phyloP scores from a whole-genome alignment of 2,329 filamentous ascomycete species.

The Fusarium sp. region DNA sequence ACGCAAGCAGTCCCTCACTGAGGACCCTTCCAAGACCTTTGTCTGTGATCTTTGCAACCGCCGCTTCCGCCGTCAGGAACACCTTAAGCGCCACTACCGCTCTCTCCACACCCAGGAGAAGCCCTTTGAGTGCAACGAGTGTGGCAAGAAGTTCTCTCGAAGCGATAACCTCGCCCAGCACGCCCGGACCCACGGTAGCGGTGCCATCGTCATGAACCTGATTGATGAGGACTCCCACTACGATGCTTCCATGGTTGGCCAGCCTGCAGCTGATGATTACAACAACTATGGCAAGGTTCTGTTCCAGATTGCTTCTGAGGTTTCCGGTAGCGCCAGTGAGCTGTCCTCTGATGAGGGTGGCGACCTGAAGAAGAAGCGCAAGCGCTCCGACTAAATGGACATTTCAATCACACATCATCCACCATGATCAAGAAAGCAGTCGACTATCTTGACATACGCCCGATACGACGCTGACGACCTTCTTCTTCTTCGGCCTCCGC shows the following conservation, averaged over 20 bases:
- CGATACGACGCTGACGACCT: constrained; percentile 55
- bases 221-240: constrained; percentile 76
- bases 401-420: constrained; percentile 27
- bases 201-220: constrained; percentile 91
- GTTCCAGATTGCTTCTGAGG: constrained; percentile 83
- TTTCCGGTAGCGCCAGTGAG: constrained; percentile 77
- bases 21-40: constrained; percentile 98
- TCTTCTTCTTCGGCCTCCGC: constrained; percentile 50
- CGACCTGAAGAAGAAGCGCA: constrained; percentile 75
- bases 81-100: constrained; percentile 98
- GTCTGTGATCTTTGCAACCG: constrained; percentile 97
- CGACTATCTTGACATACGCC: constrained; percentile 50
- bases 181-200: constrained; percentile 90
- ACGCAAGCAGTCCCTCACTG: constrained; percentile 97
- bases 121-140: constrained; percentile 97
- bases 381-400: constrained; percentile 75
- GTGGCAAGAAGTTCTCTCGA: constrained; percentile 98
- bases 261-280: constrained; percentile 72
- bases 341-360: constrained; percentile 68
- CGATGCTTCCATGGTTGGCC: constrained; percentile 61
- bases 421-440: constrained; percentile 43
- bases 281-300: constrained; percentile 81
- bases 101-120: constrained; percentile 99
- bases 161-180: constrained; percentile 98
- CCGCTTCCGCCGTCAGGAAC: constrained; percentile 97